phyloP scores from a whole-genome alignment of 345 rosid species.

The sweet orange (Citrus sinensis) region DNA sequence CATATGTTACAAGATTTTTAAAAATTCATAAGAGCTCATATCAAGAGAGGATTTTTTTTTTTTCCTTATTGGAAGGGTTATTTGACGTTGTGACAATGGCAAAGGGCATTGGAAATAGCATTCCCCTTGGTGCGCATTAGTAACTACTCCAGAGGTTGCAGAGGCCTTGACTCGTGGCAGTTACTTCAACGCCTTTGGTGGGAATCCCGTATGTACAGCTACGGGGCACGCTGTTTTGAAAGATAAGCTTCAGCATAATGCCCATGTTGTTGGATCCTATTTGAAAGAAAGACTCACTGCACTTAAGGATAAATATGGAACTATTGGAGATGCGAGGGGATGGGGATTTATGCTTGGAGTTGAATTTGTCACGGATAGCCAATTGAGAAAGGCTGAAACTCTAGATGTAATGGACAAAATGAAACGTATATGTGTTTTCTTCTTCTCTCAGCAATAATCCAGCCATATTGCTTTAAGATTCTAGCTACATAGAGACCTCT shows the following conservation, averaged over 20 bases:
- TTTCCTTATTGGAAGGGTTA: no score
- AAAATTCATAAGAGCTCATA: no score
- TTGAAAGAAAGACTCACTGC: slow-evolving; percentile 61
- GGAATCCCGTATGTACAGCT: slow-evolving; percentile 79
- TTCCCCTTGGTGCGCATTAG: slow-evolving; percentile 85
- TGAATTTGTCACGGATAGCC: slow-evolving; percentile 82
- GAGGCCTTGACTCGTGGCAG: slow-evolving; percentile 54
- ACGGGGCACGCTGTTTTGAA: slow-evolving; percentile 86
- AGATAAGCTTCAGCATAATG: slow-evolving; percentile 89
- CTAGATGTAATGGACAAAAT: slow-evolving; percentile 75
- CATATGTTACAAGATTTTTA: no score
- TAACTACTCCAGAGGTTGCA: slow-evolving; percentile 94
- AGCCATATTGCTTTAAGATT: no score
- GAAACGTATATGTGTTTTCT: slow-evolving; percentile 41
- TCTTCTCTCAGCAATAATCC: no score
- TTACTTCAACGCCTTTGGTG: slow-evolving; percentile 89
- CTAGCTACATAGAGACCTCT: no score
- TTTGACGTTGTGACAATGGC: no score
- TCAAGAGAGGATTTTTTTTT: accelerated
- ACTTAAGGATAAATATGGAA: slow-evolving; percentile 57
- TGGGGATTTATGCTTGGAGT: slow-evolving; percentile 92
- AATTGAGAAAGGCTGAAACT: slow-evolving; percentile 62
- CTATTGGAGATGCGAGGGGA: slow-evolving; percentile 93
- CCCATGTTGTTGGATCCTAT: slow-evolving; percentile 70
- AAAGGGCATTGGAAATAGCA: slow-evolving; percentile 94